Conservation (phyloP, 2,329 filamentous ascomycete species). For the Cladosporium halotolerans region DNA sequence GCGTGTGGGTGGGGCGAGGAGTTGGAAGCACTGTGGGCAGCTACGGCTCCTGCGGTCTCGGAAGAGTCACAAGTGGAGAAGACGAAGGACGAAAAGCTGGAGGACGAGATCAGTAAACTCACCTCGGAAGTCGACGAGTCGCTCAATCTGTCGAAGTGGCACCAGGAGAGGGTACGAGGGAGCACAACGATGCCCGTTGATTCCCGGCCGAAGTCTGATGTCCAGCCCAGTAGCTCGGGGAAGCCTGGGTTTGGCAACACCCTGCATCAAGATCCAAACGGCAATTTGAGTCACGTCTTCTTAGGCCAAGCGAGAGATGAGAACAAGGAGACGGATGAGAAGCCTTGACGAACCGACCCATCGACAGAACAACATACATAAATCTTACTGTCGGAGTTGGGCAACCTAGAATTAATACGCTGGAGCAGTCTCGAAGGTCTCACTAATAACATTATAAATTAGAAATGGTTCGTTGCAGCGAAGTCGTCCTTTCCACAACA, state of each 20-base stretch:
- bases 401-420: too few relatives aligned
- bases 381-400: too few relatives aligned
- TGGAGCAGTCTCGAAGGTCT: too few relatives aligned
- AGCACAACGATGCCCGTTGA: neutral
- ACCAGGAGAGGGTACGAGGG: conserved; percentile 33
- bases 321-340: neutral
- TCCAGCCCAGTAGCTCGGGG: conserved; percentile 5
- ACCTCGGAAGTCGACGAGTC: conserved; percentile 54
- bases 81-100: conserved; percentile 50
- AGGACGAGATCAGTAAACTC: conserved; percentile 53
- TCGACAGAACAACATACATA: too few relatives aligned
- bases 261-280: conserved; percentile 1
- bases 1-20: conserved; percentile 81
- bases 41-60: conserved; percentile 51
- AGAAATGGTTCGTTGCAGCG: too few relatives aligned
- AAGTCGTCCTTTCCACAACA: too few relatives aligned
- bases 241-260: neutral
- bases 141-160: conserved; percentile 42
- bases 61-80: conserved; percentile 24
- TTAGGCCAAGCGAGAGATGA: neutral
- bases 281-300: conserved; percentile 5
- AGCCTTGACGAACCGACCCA: neutral
- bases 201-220: neutral
- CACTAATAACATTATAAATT: too few relatives aligned
- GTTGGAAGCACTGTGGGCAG: conserved; percentile 68